Conservation (phyloP, 202 grass and related monocot species). For the Zoysia matrella region DNA sequence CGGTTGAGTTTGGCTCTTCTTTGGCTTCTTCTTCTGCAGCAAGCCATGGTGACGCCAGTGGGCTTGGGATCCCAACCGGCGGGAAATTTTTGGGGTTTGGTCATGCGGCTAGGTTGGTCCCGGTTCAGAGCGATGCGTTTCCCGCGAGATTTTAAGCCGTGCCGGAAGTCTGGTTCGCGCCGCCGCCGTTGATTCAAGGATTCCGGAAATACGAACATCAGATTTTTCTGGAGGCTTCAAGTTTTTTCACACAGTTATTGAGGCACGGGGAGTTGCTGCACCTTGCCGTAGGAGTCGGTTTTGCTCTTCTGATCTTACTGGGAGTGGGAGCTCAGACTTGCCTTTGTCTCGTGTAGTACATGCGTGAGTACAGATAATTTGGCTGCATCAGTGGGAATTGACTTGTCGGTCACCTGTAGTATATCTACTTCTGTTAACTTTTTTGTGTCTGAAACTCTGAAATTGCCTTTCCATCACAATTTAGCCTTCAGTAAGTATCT, state of each 20-base stretch:
- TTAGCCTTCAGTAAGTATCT: not conserved
- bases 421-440: not conserved
- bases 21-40: not conserved
- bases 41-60: not conserved
- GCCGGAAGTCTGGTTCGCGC: not conserved
- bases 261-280: not conserved
- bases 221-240: not conserved
- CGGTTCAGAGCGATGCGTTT: not conserved
- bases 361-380: not conserved
- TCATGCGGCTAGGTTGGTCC: too few species aligned
- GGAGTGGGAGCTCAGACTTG: not conserved
- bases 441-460: slow-evolving; percentile 15
- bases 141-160: not conserved
- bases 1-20: not conserved
- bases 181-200: not conserved
- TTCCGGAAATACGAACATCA: slow-evolving; percentile 9
- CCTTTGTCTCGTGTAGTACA: not conserved
- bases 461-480: not conserved
- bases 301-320: not conserved
- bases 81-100: not conserved
- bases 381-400: slow-evolving; percentile 8
- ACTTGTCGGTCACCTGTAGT: slow-evolving; percentile 7
- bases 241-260: too few species aligned
- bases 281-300: not conserved
- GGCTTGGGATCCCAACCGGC: not conserved